These are phyloP conservation scores for Verticillium longisporum DNA, from an alignment of 2,329 filamentous ascomycete species.

Conservation along the genomic window DNA sequence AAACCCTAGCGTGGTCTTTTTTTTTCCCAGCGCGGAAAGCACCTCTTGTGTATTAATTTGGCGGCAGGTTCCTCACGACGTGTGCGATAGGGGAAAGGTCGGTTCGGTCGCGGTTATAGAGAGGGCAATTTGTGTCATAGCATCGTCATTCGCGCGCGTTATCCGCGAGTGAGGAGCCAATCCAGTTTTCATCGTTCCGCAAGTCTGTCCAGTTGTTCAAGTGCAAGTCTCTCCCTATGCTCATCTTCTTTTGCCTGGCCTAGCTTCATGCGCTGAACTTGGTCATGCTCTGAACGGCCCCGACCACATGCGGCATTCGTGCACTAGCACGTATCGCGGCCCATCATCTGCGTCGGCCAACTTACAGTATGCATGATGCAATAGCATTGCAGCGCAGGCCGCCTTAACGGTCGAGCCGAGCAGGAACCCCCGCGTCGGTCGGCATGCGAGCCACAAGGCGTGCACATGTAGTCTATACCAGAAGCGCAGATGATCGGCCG, in stretches of 20 bases:
- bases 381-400: background rate
- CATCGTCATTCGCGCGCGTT: constrained; percentile 1
- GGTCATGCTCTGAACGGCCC: background rate
- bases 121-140: constrained; percentile 1
- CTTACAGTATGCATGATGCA: background rate
- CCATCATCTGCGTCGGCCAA: background rate
- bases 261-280: background rate
- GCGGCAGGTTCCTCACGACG: constrained; percentile 1
- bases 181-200: constrained; percentile 2
- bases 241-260: no score
- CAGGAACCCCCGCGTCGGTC: background rate
- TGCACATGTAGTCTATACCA: background rate
- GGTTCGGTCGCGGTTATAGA: constrained; percentile 2
- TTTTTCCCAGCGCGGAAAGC: constrained; percentile 4
- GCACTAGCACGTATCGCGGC: background rate
- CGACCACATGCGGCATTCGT: background rate
- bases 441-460: background rate
- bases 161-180: background rate
- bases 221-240: background rate
- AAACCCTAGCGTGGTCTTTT: constrained; percentile 26
- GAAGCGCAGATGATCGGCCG: background rate
- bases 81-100: constrained; percentile 1
- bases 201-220: background rate
- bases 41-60: constrained; percentile 13
- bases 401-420: background rate